phyloP scores from a whole-genome alignment of 805 yeast species.

The Sugiyamaella qingdaonensis region DNA sequence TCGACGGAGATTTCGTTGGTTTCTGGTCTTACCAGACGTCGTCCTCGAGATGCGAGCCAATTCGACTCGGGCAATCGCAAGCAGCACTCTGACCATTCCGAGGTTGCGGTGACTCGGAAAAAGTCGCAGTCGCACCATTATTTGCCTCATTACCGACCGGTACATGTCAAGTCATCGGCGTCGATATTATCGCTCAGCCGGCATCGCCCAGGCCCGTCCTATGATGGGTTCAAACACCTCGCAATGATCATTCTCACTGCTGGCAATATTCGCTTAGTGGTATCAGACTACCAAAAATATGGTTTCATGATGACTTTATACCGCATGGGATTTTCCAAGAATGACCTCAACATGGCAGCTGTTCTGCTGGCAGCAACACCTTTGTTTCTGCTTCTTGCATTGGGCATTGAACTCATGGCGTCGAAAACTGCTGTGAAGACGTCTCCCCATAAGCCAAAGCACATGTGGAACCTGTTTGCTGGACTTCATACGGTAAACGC shows the following conservation, averaged over 20 bases:
- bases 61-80: too few species aligned
- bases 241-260: conserved; percentile 36
- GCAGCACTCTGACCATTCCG: neutral
- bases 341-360: conserved; percentile 30
- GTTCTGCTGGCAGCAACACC: conserved; percentile 31
- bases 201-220: conserved; percentile 22
- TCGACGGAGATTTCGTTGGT: too few species aligned
- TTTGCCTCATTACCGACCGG: conserved; percentile 16
- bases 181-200: conserved; percentile 15
- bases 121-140: conserved; percentile 1
- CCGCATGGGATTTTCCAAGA: conserved; percentile 29
- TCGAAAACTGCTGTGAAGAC: conserved; percentile 17
- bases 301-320: conserved; percentile 33
- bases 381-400: conserved; percentile 35
- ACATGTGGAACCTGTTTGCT: conserved; percentile 31
- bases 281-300: conserved; percentile 36
- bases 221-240: conserved; percentile 39
- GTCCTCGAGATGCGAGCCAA: too few species aligned
- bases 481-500: conserved; percentile 34
- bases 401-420: conserved; percentile 34
- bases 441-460: conserved; percentile 21
- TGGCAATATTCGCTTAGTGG: conserved; percentile 38
- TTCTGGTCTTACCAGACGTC: too few species aligned
- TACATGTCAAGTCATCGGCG: conserved; percentile 14
- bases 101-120: neutral